Evolutionary conservation across 106 monocot genomes (phyloP).

Genomic region (Amphibolis antarctica): DNA sequence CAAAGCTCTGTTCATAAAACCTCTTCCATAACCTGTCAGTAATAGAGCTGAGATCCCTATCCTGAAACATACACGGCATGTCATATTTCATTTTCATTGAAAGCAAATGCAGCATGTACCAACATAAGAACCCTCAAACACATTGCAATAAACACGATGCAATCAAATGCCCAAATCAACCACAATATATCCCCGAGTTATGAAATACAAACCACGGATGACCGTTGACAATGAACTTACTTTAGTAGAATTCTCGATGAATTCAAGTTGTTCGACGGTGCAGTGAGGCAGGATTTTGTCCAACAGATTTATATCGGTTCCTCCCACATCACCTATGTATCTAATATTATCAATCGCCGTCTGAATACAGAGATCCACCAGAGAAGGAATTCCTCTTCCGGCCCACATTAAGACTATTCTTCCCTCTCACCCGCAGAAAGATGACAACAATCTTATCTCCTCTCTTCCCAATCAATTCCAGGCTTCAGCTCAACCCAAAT

Average conservation of each 20-base stretch:
- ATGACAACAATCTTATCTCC: too few species aligned
- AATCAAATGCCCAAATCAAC: background rate
- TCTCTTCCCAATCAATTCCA: too few species aligned
- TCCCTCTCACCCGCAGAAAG: background rate
- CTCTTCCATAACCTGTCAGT: conserved; percentile 75
- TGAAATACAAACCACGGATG: background rate
- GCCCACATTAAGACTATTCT: background rate
- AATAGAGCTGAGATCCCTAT: conserved; percentile 64
- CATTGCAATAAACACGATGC: background rate
- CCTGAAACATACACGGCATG: conserved; percentile 18
- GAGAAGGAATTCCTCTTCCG: conserved; percentile 25
- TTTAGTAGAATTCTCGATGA: conserved; percentile 53
- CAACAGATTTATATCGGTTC: conserved; percentile 39
- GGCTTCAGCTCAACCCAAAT: too few species aligned
- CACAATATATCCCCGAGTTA: background rate
- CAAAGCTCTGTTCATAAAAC: conserved; percentile 69
- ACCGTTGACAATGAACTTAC: conserved; percentile 17
- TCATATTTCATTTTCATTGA: background rate
- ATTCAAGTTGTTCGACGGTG: conserved; percentile 48
- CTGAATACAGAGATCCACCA: conserved; percentile 54
- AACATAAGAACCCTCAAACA: background rate
- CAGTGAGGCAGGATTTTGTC: conserved; percentile 72
- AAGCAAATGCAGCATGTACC: background rate
- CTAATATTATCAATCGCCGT: conserved; percentile 59
- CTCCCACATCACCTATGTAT: conserved; percentile 64